Evolutionary conservation across 78 protist genomes (phyloP), one percentile per base, ranked within the genome.

Genomic region (Capsaspora owczarzaki): DNA sequence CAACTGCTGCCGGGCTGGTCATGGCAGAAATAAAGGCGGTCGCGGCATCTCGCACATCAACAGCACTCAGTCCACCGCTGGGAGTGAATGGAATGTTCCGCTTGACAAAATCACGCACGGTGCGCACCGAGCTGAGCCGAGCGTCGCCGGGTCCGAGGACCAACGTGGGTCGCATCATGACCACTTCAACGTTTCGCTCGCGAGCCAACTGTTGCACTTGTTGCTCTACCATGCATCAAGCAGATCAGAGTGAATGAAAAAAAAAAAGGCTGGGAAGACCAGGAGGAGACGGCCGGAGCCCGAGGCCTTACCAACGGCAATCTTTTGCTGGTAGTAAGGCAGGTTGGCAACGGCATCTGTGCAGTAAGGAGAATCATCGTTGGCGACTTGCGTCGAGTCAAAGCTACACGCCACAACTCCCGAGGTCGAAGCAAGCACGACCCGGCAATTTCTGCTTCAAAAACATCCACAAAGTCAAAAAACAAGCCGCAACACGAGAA

Each of bases 71-170:
- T 1, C 53, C 53, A 2, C 77, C 77, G 12, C 42, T 43, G 29
- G 77, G 77, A 46, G 27, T 31, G 35, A 72, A 44, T 20, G 77
- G 77, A 38, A 72, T 43, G 29, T 38, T 43, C 25, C 53, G 23
- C 35, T 38, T 12, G 53, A 41, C 5, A 20, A 72, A 72, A 23
- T 43, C 56, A 22, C 35, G 2, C 35, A 72, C 56, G 38, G 25
- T 2, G 35, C 46, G 77, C 10, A 25, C 10, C 49, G 77, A 72
- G 10, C 56, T 43, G 42, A 72, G 56, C 3, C 77, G 77, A 35
- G 4, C n/a, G 35, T 72, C 77, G 46, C 77, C 77, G 19, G 77
- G 77, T 22, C 77, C 77, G 56, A 72, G 77, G 20, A 72, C 5
- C 10, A 72, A 51, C 2, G 77, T n/a, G 29, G 77, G 77, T 41